Percentiles rank a stretch among this genome's conserved stretches.
phyloP scores from a whole-genome alignment of 805 yeast species.

The Schwanniomyces occidentalis region DNA sequence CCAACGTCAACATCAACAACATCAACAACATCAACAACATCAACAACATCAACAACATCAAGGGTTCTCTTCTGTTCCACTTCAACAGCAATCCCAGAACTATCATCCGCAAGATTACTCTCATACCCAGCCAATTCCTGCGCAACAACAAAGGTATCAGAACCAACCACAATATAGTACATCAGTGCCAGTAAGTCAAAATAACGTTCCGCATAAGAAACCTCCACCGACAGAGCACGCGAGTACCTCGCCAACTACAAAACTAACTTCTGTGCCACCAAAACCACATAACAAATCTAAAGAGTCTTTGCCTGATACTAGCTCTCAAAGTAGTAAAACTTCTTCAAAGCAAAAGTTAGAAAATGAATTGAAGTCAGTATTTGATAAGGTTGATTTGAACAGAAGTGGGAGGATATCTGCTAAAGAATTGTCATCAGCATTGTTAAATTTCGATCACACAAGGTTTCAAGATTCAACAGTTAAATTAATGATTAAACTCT shows the following conservation, averaged over 20 bases:
- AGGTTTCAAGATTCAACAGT: slow-evolving; percentile 62
- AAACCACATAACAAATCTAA: slow-evolving; percentile 14
- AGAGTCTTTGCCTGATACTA: slow-evolving; percentile 21
- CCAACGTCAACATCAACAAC: slow-evolving; percentile 9
- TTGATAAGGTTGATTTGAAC: slow-evolving; percentile 56
- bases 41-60: slow-evolving; percentile 11
- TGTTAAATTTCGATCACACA: slow-evolving; percentile 64
- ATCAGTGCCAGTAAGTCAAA: neutral
- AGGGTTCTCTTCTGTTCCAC: slow-evolving; percentile 6
- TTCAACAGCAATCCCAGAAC: slow-evolving; percentile 8
- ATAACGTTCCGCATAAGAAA: slow-evolving; percentile 14
- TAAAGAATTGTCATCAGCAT: slow-evolving; percentile 56
- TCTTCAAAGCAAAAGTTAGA: slow-evolving; percentile 45
- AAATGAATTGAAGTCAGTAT: slow-evolving; percentile 47
- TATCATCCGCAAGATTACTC: slow-evolving; percentile 6
- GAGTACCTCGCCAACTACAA: slow-evolving; percentile 4
- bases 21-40: slow-evolving; percentile 12
- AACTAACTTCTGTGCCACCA: slow-evolving; percentile 7
- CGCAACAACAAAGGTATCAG: slow-evolving; percentile 7
- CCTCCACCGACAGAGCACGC: slow-evolving; percentile 15
- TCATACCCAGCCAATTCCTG: slow-evolving; percentile 6
- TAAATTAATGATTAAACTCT: slow-evolving; percentile 60
- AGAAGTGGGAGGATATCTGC: slow-evolving; percentile 56
- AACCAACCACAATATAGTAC: slow-evolving; percentile 1
- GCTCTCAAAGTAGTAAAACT: slow-evolving; percentile 11